A percentile compares a stretch with the other conserved stretches of the same genome.
Conservation (phyloP, 208 protist genomes). For the Leishmania tropica region DNA sequence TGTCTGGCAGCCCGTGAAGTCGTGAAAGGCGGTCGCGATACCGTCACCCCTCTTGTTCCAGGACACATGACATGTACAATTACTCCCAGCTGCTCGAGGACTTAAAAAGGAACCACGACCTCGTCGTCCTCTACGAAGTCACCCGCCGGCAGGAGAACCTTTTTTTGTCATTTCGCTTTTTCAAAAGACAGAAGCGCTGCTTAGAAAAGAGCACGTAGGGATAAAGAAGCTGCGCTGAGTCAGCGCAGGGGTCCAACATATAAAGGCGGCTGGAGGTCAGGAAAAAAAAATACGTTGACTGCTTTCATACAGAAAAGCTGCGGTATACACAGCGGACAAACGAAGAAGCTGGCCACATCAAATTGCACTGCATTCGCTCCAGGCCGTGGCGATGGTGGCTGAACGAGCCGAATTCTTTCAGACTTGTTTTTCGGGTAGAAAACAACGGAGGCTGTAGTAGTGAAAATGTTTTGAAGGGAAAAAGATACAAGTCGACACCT, state of each 20-base stretch:
- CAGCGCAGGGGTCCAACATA: neutral
- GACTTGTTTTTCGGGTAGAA: neutral
- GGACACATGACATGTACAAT: slow-evolving; percentile 38
- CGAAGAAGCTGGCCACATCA: neutral
- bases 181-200: too few relatives aligned
- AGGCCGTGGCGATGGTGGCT: neutral
- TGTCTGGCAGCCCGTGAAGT: slow-evolving; percentile 40
- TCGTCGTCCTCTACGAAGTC: slow-evolving; percentile 53
- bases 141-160: slow-evolving; percentile 42
- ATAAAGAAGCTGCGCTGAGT: neutral
- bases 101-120: slow-evolving; percentile 45
- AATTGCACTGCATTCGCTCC: neutral
- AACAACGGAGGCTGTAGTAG: neutral
- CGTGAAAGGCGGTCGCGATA: slow-evolving; percentile 34
- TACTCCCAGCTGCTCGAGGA: slow-evolving; percentile 33
- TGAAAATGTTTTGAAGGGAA: neutral
- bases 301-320: neutral
- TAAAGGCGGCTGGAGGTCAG: neutral
- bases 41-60: slow-evolving; percentile 27
- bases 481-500: neutral
- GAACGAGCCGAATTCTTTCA: neutral
- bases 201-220: neutral
- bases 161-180: slow-evolving; percentile 30
- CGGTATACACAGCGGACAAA: neutral
- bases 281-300: neutral